phyloP scores from a whole-genome alignment of 2,329 filamentous ascomycete genomes.

The Drechslerella coelobrocha region DNA sequence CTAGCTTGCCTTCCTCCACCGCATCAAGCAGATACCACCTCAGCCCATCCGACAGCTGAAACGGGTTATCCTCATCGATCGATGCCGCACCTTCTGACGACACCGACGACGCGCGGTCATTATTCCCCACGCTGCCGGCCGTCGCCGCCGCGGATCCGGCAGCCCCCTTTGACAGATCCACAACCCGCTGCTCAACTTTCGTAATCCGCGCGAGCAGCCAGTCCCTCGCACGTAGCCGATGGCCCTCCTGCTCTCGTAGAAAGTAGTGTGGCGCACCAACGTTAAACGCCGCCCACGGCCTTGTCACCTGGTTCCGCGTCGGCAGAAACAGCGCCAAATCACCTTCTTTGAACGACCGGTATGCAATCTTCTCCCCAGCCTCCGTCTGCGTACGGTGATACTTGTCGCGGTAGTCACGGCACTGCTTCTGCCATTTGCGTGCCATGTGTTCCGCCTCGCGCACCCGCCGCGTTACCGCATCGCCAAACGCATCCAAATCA shows the following conservation, averaged over 20 bases:
- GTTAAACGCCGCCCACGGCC: slow-evolving; percentile 98
- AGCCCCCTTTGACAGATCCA: slow-evolving; percentile 77
- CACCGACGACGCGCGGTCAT: slow-evolving; percentile 63
- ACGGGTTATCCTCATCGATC: slow-evolving; percentile 79
- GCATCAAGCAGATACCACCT: slow-evolving; percentile 97
- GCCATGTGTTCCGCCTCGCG: slow-evolving; percentile 93
- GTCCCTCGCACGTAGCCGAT: slow-evolving; percentile 82
- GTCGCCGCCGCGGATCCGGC: slow-evolving; percentile 62
- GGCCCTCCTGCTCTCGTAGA: slow-evolving; percentile 86
- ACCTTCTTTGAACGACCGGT: slow-evolving; percentile 93
- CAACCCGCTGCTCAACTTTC: slow-evolving; percentile 88
- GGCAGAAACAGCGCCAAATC: slow-evolving; percentile 93
- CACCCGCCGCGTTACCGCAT: slow-evolving; percentile 84
- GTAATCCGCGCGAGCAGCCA: slow-evolving; percentile 96
- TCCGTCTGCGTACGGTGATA: slow-evolving; percentile 81
- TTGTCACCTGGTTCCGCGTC: slow-evolving; percentile 89
- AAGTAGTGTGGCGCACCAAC: slow-evolving; percentile 97
- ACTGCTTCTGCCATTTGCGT: slow-evolving; percentile 90
- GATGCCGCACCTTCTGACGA: slow-evolving; percentile 62
- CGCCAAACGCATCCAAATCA: slow-evolving; percentile 81
- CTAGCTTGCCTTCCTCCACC: slow-evolving; percentile 81
- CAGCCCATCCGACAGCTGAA: slow-evolving; percentile 91
- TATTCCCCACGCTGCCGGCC: slow-evolving; percentile 57
- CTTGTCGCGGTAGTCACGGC: slow-evolving; percentile 84
- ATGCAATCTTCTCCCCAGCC: slow-evolving; percentile 93